phyloP scores from a whole-genome alignment of 208 protist species.

The Leishmania gerbilli region DNA sequence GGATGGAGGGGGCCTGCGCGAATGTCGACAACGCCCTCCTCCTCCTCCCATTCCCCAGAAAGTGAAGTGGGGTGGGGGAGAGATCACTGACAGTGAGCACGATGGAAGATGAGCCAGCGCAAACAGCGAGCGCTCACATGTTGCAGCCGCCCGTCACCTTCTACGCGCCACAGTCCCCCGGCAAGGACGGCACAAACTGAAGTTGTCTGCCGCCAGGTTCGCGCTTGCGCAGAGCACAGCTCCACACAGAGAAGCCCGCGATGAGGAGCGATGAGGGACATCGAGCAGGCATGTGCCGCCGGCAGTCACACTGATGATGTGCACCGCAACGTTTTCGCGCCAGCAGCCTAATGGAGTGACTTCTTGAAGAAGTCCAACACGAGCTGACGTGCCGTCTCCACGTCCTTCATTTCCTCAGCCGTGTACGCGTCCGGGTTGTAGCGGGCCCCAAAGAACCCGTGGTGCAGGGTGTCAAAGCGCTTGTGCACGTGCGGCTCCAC shows the following conservation, averaged over 20 bases:
- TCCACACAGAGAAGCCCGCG: neutral
- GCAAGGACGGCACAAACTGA: neutral
- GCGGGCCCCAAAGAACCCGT: constrained; percentile 61
- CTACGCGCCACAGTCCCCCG: neutral
- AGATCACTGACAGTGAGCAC: constrained; percentile 1
- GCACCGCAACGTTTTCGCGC: neutral
- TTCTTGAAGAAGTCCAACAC: constrained; percentile 40
- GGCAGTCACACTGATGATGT: neutral
- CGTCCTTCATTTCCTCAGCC: constrained; percentile 28
- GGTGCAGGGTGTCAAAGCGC: constrained; percentile 38
- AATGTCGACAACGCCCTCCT: neutral
- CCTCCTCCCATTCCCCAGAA: neutral
- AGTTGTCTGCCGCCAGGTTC: neutral
- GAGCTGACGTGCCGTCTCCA: constrained; percentile 26
- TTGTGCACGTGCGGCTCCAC: constrained; percentile 36
- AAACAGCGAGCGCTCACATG: neutral
- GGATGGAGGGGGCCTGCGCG: neutral
- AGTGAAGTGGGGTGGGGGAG: neutral
- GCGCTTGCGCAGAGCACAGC: neutral
- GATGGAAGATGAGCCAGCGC: neutral
- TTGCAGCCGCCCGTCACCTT: neutral
- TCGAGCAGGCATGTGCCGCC: neutral
- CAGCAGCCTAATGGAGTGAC: constrained; percentile 17
- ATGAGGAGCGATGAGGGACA: neutral
- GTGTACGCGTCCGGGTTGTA: constrained; percentile 39